Evolutionary conservation across 345 rosid species (phyloP).

Genomic region (Salix brachista): DNA sequence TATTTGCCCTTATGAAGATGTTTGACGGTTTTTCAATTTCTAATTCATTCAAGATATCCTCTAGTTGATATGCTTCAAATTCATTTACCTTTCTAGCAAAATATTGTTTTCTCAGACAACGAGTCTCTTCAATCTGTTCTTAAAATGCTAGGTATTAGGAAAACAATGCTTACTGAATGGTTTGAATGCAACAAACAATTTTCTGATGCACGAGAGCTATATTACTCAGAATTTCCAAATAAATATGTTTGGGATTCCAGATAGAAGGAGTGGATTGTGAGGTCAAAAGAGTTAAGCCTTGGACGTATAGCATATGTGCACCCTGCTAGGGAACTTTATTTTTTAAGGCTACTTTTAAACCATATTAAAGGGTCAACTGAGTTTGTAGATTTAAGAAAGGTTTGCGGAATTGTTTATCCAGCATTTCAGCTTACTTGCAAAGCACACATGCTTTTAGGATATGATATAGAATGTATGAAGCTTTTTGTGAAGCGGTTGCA

Average conservation of each 20-base stretch:
- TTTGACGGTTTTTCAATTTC: not conserved
- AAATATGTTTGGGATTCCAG: not conserved
- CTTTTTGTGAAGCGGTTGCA: too few relatives aligned
- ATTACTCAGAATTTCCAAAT: not conserved
- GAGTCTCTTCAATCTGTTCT: not conserved
- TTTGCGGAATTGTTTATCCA: too few relatives aligned
- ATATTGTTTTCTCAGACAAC: not conserved
- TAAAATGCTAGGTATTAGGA: too few relatives aligned
- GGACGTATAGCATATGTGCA: not conserved
- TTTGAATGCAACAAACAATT: not conserved
- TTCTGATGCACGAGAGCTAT: not conserved
- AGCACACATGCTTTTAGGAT: too few relatives aligned
- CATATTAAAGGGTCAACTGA: not conserved
- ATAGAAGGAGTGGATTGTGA: not conserved
- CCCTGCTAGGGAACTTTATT: not conserved
- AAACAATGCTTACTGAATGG: not conserved
- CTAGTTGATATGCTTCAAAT: not conserved
- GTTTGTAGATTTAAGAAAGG: not conserved
- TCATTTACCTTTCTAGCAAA: not conserved
- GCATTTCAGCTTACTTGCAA: too few relatives aligned
- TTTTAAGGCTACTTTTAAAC: not conserved
- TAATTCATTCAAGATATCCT: not conserved
- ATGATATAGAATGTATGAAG: too few relatives aligned
- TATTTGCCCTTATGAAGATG: not conserved
- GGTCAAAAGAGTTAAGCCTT: not conserved